Percentiles rank a stretch among this genome's conserved stretches.
These are phyloP conservation scores for Penicillium atrosanguineum DNA, from an alignment of 495 filamentous ascomycete genomes.

Conservation along the genomic window DNA sequence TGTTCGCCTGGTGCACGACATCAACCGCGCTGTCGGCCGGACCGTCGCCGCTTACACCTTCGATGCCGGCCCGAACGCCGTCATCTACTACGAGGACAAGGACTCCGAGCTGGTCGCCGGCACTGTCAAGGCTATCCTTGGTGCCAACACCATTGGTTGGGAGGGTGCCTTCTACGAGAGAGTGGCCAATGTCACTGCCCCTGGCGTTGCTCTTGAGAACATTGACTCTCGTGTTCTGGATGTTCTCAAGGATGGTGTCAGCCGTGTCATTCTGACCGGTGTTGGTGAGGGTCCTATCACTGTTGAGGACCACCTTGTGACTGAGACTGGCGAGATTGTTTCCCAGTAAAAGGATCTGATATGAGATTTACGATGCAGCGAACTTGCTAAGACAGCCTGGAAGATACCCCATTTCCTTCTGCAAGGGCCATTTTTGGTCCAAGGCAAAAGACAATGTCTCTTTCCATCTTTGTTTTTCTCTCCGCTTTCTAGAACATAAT, in stretches of 20 bases:
- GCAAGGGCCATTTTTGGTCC: constrained; percentile 11
- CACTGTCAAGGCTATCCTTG: constrained; percentile 57
- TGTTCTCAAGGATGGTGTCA: constrained; percentile 72
- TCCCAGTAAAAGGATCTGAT: constrained; percentile 19
- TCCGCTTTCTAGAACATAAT: constrained; percentile 17
- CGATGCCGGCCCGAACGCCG: constrained; percentile 94
- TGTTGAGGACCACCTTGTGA: constrained; percentile 74
- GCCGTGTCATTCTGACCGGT: constrained; percentile 82
- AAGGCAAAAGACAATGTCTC: constrained; percentile 17
- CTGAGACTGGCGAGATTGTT: constrained; percentile 61
- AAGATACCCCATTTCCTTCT: constrained; percentile 26
- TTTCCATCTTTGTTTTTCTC: constrained; percentile 16
- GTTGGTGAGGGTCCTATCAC: constrained; percentile 87
- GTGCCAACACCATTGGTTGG: constrained; percentile 58
- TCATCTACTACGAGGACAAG: constrained; percentile 88
- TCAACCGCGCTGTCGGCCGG: constrained; percentile 73
- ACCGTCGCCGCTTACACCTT: constrained; percentile 92
- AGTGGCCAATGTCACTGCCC: constrained; percentile 45
- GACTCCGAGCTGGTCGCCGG: constrained; percentile 69
- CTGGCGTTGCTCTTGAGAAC: constrained; percentile 45
- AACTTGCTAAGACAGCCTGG: constrained; percentile 13
- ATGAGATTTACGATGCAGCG: constrained; percentile 15
- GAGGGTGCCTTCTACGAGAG: constrained; percentile 49
- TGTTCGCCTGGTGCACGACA: constrained; percentile 80
- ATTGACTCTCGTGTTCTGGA: constrained; percentile 56